A percentile compares a stretch with the other conserved stretches of the same genome.
Evolutionary conservation across 805 yeast species (phyloP).

Genomic region (Metschnikowia sp.): DNA sequence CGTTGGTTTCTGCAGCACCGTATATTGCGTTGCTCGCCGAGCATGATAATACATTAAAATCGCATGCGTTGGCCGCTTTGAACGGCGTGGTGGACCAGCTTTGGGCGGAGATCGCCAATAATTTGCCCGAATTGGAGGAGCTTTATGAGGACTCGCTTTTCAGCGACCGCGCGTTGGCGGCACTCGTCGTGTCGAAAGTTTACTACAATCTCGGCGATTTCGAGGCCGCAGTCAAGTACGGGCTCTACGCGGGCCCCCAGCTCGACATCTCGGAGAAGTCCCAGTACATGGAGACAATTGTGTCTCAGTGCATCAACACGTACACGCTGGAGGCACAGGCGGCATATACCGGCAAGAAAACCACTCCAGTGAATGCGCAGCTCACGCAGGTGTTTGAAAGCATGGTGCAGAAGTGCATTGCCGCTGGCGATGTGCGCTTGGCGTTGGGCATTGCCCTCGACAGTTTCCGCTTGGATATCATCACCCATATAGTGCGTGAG

Average conservation of each 20-base stretch:
- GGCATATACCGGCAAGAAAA: constrained; percentile 22
- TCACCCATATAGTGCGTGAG: constrained; percentile 52
- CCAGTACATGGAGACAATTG: constrained; percentile 91
- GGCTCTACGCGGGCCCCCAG: constrained; percentile 77
- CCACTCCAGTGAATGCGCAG: constrained; percentile 50
- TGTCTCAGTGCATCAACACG: constrained; percentile 84
- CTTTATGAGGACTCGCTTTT: constrained; percentile 81
- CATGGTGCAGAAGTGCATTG: constrained; percentile 80
- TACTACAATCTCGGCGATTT: constrained; percentile 91
- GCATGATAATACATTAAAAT: constrained; percentile 69
- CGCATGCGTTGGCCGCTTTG: constrained; percentile 80
- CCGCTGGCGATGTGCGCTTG: constrained; percentile 65
- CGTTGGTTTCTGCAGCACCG: constrained; percentile 84
- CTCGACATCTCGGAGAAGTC: constrained; percentile 72
- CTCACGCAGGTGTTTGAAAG: constrained; percentile 72
- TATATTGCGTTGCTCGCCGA: constrained; percentile 86
- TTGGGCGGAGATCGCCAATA: constrained; percentile 97
- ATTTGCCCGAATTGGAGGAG: constrained; percentile 82
- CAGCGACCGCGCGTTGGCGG: constrained; percentile 78
- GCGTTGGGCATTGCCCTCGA: constrained; percentile 92
- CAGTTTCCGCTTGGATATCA: constrained; percentile 79
- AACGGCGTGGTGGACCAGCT: constrained; percentile 81
- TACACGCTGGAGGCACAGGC: constrained; percentile 66
- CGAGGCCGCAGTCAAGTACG: constrained; percentile 84
- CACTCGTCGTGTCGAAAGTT: constrained; percentile 86